Percentiles rank a stretch among this genome's conserved stretches.
Conservation (phyloP, 2,329 filamentous ascomycete genomes). For the Cordyceps militaris region DNA sequence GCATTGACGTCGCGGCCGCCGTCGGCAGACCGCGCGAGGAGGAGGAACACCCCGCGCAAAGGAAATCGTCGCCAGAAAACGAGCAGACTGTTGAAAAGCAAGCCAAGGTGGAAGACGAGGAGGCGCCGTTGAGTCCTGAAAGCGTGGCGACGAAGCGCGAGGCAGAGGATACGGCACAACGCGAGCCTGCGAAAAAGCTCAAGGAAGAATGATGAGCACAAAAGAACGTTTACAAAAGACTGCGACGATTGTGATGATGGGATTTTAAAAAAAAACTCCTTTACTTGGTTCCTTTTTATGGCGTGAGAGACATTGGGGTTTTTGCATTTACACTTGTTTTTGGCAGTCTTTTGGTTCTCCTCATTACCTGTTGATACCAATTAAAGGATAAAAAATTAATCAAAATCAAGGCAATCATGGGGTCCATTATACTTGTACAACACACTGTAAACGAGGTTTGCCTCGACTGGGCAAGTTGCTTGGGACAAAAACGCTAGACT, state of each 20-base stretch:
- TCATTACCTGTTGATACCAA: no score
- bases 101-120: constrained; percentile 11
- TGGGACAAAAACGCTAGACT: neutral
- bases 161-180: constrained; percentile 41
- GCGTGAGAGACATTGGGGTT: neutral
- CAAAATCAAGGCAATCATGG: no score
- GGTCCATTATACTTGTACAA: no score
- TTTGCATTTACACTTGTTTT: neutral
- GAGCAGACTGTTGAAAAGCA: neutral
- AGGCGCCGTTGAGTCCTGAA: constrained; percentile 20
- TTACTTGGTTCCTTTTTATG: neutral
- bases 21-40: constrained; percentile 44
- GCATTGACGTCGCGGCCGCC: constrained; percentile 54
- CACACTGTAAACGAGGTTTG: no score
- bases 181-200: constrained; percentile 39
- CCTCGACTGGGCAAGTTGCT: no score
- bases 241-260: neutral
- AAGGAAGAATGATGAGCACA: constrained; percentile 35
- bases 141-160: constrained; percentile 47
- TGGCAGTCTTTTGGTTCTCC: no score
- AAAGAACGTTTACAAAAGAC: neutral
- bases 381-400: no score
- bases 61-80: neutral
- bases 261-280: neutral
- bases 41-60: constrained; percentile 16